Conservation (phyloP, 2,329 filamentous ascomycete species). For the Hirsutella thompsonii region DNA sequence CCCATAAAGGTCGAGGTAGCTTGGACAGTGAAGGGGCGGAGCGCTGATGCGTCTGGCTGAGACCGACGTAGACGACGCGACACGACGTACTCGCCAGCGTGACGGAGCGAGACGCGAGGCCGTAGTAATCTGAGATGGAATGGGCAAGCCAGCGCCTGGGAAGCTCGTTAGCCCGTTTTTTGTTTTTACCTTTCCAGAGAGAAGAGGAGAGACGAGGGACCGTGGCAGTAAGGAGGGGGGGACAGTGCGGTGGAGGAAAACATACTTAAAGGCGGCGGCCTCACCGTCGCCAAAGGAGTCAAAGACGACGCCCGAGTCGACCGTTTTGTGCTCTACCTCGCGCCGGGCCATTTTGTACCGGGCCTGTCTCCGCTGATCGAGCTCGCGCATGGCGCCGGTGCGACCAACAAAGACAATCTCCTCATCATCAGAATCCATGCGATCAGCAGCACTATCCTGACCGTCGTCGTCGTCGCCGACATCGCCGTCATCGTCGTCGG, state of each 20-base stretch:
- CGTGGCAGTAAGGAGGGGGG: no score
- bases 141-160: conserved; percentile 84
- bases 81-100: conserved; percentile 57
- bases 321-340: conserved; percentile 44
- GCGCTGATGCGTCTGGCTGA: conserved; percentile 35
- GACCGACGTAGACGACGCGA: conserved; percentile 72
- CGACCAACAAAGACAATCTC: conserved; percentile 82
- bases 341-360: conserved; percentile 36
- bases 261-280: conserved; percentile 70
- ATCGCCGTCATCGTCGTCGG: no score
- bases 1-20: conserved; percentile 51
- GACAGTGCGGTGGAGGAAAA: no score
- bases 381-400: conserved; percentile 44
- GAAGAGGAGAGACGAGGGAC: no score
- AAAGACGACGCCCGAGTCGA: conserved; percentile 58
- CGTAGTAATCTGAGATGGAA: conserved; percentile 85
- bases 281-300: conserved; percentile 66
- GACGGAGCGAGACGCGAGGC: conserved; percentile 70
- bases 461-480: no score
- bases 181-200: no score
- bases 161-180: conserved; percentile 1
- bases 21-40: conserved; percentile 16
- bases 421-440: conserved; percentile 50
- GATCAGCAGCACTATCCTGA: conserved; percentile 20
- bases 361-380: conserved; percentile 22